These are phyloP conservation scores for Colletotrichum camelliae DNA, from an alignment of 2,329 filamentous ascomycete species.

Conservation along the genomic window DNA sequence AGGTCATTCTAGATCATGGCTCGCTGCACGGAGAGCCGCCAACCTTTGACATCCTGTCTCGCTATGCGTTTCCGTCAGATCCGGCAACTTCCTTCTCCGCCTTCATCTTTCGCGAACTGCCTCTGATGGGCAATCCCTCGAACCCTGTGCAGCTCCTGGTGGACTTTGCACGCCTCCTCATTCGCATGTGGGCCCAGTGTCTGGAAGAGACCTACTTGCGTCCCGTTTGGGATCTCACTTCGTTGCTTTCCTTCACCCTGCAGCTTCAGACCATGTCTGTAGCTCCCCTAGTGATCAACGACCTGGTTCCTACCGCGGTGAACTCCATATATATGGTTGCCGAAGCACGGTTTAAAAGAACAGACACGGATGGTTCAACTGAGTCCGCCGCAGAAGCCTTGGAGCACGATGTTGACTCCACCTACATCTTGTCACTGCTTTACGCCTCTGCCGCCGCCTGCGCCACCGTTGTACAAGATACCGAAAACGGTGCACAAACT, in stretches of 20 bases:
- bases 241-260: constrained; percentile 68
- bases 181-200: constrained; percentile 73
- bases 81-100: constrained; percentile 67
- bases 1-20: constrained; percentile 68
- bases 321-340: constrained; percentile 66
- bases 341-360: constrained; percentile 58
- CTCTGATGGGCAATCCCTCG: constrained; percentile 55
- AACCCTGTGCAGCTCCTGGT: constrained; percentile 63
- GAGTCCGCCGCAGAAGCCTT: constrained; percentile 30
- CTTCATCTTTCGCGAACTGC: constrained; percentile 71
- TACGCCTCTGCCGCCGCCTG: constrained; percentile 68
- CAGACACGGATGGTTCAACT: constrained; percentile 51
- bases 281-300: constrained; percentile 63
- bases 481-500: constrained; percentile 30
- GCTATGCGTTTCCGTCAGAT: constrained; percentile 69
- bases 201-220: constrained; percentile 66
- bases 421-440: constrained; percentile 69
- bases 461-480: constrained; percentile 40
- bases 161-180: constrained; percentile 67
- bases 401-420: constrained; percentile 65
- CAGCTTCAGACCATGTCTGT: constrained; percentile 64
- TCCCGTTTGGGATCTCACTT: constrained; percentile 69
- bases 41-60: constrained; percentile 71
- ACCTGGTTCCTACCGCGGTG: constrained; percentile 60
- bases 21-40: constrained; percentile 60